Conservation (phyloP, 176 grass and related monocot genomes). For the sorghum (Sorghum bicolor) region DNA sequence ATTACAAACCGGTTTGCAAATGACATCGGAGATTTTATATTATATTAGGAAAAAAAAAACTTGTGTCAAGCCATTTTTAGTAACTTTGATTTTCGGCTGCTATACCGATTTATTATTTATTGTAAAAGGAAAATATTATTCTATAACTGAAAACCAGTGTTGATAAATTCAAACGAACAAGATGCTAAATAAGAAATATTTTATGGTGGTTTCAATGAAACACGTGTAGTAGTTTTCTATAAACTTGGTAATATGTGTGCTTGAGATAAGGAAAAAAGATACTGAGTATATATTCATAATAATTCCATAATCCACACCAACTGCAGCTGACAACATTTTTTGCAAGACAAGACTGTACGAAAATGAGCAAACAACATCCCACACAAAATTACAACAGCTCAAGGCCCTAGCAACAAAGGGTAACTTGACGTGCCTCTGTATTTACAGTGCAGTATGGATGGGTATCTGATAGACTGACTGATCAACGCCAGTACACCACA, state of each 20-base stretch:
- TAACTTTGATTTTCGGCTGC: no score
- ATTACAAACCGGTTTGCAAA: no score
- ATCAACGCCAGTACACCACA: not conserved
- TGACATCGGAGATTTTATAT: no score
- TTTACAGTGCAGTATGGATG: constrained; percentile 3
- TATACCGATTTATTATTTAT: no score
- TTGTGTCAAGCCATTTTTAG: not conserved
- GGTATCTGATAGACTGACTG: not conserved
- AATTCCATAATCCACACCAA: not conserved
- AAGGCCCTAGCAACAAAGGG: not conserved
- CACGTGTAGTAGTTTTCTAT: not conserved
- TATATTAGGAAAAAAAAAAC: not conserved
- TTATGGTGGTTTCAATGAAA: not conserved
- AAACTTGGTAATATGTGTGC: not conserved
- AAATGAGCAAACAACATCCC: not conserved
- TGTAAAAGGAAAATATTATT: no score
- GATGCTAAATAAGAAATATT: not conserved
- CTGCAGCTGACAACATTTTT: not conserved
- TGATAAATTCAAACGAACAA: no score
- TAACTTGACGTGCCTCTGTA: not conserved
- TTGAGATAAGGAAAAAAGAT: not conserved
- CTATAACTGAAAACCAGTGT: no score
- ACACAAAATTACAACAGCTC: not conserved
- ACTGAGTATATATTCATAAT: not conserved
- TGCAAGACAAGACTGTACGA: not conserved